Conservation (phyloP, 164 flowering plant species). For the Paratinospora sagittata region DNA sequence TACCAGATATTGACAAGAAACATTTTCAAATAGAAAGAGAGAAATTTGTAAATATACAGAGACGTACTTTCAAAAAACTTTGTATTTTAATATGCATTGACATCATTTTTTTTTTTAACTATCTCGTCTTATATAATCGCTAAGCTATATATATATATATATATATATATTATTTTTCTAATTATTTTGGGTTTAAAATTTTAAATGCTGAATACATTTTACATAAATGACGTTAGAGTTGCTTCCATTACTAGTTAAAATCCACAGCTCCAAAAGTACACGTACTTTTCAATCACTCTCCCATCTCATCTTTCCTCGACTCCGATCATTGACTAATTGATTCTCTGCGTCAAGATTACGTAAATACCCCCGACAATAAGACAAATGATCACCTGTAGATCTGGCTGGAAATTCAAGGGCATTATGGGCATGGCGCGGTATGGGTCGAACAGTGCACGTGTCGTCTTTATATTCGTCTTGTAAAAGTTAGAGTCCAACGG, state of each 20-base stretch:
- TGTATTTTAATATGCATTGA: too few relatives aligned
- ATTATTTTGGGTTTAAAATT: too few relatives aligned
- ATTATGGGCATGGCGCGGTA: slow-evolving; percentile 24
- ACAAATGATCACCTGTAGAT: not conserved
- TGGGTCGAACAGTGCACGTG: slow-evolving; percentile 12
- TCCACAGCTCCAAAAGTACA: not conserved
- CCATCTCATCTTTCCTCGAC: not conserved
- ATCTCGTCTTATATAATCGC: too few relatives aligned
- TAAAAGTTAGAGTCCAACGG: slow-evolving; percentile 13
- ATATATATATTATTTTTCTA: too few relatives aligned
- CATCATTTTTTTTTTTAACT: too few relatives aligned
- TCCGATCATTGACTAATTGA: slow-evolving; percentile 6
- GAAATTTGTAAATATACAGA: too few relatives aligned
- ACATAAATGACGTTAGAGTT: not conserved
- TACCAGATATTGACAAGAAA: too few relatives aligned
- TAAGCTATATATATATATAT: too few relatives aligned
- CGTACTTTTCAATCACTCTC: slow-evolving; percentile 7
- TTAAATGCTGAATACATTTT: not conserved
- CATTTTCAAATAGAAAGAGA: too few relatives aligned
- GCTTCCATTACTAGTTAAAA: not conserved
- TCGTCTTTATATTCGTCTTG: not conserved
- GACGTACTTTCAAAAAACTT: too few relatives aligned
- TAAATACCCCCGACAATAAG: not conserved
- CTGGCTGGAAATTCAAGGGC: not conserved
- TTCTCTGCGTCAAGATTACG: not conserved